phyloP scores from a whole-genome alignment of 306 rosid species.

The Vigna mungo region DNA sequence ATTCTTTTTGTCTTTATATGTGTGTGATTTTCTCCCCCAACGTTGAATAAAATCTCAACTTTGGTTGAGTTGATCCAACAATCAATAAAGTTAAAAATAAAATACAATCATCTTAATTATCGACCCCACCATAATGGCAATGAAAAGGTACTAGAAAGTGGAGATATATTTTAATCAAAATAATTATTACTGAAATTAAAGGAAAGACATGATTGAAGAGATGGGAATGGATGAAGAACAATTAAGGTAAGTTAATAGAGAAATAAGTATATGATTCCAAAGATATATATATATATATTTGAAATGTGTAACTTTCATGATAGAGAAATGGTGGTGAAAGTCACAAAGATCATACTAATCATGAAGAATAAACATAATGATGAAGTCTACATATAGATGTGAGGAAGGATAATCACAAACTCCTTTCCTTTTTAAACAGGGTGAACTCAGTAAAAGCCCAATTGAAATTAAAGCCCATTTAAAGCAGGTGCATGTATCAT shows the following conservation, averaged over 20 bases:
- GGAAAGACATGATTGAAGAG: conserved; percentile 32
- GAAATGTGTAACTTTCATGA: background rate
- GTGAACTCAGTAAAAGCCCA: background rate
- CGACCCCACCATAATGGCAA: conserved; percentile 40
- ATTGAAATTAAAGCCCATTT: background rate
- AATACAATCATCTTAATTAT: conserved; percentile 4
- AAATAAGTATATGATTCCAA: conserved; percentile 41
- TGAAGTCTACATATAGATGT: background rate
- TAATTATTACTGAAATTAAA: background rate
- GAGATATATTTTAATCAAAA: conserved; percentile 9
- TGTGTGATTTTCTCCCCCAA: background rate
- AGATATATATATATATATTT: conserved; percentile 4
- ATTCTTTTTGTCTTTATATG: background rate
- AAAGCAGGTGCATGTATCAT: too few relatives aligned
- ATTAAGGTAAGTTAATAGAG: conserved; percentile 27
- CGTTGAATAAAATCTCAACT: background rate
- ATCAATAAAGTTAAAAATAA: conserved; percentile 23
- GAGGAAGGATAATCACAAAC: background rate
- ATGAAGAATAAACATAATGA: conserved; percentile 7
- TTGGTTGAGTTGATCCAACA: conserved; percentile 6
- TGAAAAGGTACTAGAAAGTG: conserved; percentile 34
- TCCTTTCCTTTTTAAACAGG: background rate
- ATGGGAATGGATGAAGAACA: conserved; percentile 33
- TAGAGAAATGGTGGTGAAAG: conserved; percentile 2
- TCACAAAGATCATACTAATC: background rate